These are phyloP conservation scores for Aspergillus fijiensis DNA, from an alignment of 2,329 filamentous ascomycete genomes.

Conservation along the genomic window DNA sequence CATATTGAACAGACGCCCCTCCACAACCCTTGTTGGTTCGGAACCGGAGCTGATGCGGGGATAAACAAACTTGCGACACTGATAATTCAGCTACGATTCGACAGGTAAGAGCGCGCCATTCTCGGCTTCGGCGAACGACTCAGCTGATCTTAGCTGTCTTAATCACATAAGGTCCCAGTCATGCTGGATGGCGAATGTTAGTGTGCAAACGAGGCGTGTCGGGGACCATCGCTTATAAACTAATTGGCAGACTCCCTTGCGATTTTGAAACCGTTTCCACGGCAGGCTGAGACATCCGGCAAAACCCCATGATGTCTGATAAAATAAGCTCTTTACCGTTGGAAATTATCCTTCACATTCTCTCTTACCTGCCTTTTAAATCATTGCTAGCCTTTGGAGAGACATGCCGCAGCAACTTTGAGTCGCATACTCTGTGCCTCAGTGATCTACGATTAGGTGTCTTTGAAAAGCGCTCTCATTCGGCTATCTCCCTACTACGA, in stretches of 20 bases:
- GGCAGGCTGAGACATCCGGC: not conserved
- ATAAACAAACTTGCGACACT: not conserved
- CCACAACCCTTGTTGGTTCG: not conserved
- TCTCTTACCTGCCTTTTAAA: constrained; percentile 30
- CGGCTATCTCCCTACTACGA: constrained; percentile 32
- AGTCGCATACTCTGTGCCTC: constrained; percentile 30
- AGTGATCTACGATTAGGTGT: constrained; percentile 33
- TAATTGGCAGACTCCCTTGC: not conserved
- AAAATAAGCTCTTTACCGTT: constrained; percentile 28
- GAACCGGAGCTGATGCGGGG: not conserved
- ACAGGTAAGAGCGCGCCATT: not conserved
- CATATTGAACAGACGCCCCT: not conserved
- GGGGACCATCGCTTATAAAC: not conserved
- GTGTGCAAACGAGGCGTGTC: too few species aligned
- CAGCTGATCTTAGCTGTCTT: too few species aligned
- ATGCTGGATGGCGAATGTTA: not conserved
- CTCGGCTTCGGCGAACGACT: not conserved
- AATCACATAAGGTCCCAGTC: not conserved
- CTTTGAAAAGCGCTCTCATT: constrained; percentile 34
- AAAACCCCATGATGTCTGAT: constrained; percentile 15
- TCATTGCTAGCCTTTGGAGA: constrained; percentile 33
- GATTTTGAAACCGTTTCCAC: not conserved
- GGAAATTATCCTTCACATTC: constrained; percentile 34
- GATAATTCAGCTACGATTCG: not conserved
- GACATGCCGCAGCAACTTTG: constrained; percentile 30